Evolutionary conservation across 2,329 filamentous ascomycete genomes (phyloP).

Genomic region (Colletotrichum lini): DNA sequence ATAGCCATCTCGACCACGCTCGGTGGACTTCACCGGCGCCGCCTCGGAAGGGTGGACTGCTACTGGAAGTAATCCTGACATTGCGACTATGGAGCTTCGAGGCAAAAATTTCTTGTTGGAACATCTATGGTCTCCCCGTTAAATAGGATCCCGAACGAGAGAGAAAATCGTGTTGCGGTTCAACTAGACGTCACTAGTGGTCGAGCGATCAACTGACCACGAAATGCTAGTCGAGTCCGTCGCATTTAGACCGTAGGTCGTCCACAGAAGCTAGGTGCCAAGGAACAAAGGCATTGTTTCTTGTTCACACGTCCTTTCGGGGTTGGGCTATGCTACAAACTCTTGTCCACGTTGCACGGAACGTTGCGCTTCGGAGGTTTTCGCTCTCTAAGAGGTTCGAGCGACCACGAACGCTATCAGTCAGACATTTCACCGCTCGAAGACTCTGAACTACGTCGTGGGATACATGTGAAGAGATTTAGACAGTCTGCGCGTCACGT

Average conservation of each 20-base stretch:
- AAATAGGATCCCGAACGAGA: conserved; percentile 20
- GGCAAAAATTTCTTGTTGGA: conserved; percentile 3
- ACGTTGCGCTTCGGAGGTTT: conserved; percentile 3
- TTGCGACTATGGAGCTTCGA: conserved; percentile 8
- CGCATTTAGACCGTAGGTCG: conserved; percentile 1
- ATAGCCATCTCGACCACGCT: conserved; percentile 46
- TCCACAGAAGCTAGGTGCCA: neutral
- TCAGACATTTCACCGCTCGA: too few relatives aligned
- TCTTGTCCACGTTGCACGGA: conserved; percentile 6
- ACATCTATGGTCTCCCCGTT: neutral
- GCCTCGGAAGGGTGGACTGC: conserved; percentile 1
- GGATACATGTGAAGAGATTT: neutral
- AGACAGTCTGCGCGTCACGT: conserved; percentile 22
- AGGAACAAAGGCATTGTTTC: conserved; percentile 7
- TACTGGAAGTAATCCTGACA: conserved; percentile 4
- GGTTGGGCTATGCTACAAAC: too few relatives aligned
- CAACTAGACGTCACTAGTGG: conserved; percentile 11
- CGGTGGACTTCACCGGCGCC: conserved; percentile 7
- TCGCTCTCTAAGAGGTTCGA: neutral
- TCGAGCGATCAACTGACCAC: conserved; percentile 34
- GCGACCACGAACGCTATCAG: neutral
- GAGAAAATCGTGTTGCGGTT: conserved; percentile 3
- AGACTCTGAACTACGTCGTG: neutral
- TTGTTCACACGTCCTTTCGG: conserved; percentile 17
- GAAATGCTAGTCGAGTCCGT: conserved; percentile 30